Evolutionary conservation across 1,284 basidiomycete genomes (phyloP), one percentile per base, ranked within the genome.

Genomic region (Tilletiaria anomala): DNA sequence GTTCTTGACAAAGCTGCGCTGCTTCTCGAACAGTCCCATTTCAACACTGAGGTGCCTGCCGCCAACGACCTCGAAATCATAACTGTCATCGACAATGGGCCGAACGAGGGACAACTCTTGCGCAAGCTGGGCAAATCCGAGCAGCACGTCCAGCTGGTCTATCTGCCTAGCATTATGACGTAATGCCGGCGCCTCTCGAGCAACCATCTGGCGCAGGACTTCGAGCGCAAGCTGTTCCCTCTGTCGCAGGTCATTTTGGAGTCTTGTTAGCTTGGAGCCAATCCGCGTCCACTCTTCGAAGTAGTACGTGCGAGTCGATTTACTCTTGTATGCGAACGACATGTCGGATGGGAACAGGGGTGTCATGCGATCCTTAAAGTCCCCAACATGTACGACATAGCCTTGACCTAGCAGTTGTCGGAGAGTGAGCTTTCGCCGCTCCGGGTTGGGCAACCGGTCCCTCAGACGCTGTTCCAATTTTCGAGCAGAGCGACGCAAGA

Each of bases 11-110:
- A 89, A 94, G 6, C 74, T 70, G 26, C 84, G 78, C 15, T 82
- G 79, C 0, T 34, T 20, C 0, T 75, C 74, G 31, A 87, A 71
- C 1, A 97, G 74, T 2, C 87, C 87, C 4, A 85, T 73, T 69
- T 97, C 89, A 5, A 96, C 91, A 0, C 83, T 80, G 0, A 91
- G 84, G 70, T 97, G 91, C 10, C 91, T 77, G 8, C 86, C 89
- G 44, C 82, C 78, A 4, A 71, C 68, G 16, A 96, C 78, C 3
- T 77, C 66, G 47, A 85, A 33, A 16, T 51, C 40, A 15, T 40
- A 34, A 29, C 46, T 74, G 6, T 82, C 76, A 23, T 73, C 75
- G 18, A 96, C 63, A 0, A 68, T 59, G 0, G 91, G 91, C 24
- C 79, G 73, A 1, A 80, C 76, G 54, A 87, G 82, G 36, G 76